Percentiles rank a stretch among this genome's conserved stretches.
Conservation (phyloP, 306 rosid species). For the Herpetospermum pedunculosum region DNA sequence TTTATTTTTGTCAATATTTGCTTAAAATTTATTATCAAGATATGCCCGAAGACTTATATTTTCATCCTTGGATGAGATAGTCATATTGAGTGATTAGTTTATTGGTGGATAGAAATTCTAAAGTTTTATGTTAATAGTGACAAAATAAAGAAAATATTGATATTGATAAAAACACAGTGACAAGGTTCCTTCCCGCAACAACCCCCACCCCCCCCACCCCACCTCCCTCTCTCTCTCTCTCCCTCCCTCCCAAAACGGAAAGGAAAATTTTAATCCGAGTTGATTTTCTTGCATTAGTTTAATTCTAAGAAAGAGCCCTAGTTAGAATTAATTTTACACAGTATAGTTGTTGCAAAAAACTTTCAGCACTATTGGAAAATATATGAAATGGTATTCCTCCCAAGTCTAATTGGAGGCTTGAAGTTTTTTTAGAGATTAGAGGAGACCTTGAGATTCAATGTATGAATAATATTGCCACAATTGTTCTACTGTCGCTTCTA, state of each 20-base stretch:
- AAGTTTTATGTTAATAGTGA: background rate
- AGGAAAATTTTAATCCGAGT: background rate
- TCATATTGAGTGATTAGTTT: background rate
- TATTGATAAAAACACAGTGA: background rate
- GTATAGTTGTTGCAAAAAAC: background rate
- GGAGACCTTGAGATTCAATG: background rate
- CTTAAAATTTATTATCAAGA: background rate
- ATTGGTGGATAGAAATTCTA: background rate
- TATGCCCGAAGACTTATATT: background rate
- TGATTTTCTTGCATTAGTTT: background rate
- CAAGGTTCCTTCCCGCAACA: too few species aligned
- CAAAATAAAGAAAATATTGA: background rate
- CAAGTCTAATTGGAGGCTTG: background rate
- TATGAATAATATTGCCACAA: background rate
- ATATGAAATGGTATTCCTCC: background rate
- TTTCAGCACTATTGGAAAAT: background rate
- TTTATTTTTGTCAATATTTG: background rate
- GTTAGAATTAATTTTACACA: background rate
- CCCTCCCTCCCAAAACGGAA: too few species aligned
- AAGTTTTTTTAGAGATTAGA: background rate
- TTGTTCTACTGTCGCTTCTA: background rate
- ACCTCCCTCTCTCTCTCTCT: too few species aligned
- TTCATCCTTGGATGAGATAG: background rate
- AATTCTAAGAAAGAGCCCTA: background rate
- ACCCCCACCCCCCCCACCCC: too few species aligned